Conservation (phyloP, 2,329 filamentous ascomycete species). For the Madurella fahalii region DNA sequence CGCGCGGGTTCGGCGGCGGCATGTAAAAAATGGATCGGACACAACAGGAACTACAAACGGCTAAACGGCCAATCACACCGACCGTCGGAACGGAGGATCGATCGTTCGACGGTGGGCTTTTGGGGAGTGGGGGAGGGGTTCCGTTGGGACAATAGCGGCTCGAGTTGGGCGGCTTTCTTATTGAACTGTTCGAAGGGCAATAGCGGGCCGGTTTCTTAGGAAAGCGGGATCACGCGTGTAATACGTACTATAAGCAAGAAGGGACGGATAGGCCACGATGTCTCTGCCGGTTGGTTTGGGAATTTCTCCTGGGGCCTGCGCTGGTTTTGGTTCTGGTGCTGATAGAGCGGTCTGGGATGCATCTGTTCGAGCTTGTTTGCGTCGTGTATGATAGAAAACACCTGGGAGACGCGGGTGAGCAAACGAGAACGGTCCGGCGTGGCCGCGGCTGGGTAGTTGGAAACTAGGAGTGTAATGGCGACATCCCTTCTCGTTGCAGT, state of each 20-base stretch:
- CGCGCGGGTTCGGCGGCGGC: constrained; percentile 52
- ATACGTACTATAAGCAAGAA: background rate
- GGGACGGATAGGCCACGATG: background rate
- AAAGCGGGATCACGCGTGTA: too few relatives aligned
- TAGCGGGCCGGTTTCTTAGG: too few relatives aligned
- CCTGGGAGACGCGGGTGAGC: background rate
- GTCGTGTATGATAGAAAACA: constrained; percentile 8
- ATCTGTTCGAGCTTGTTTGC: background rate
- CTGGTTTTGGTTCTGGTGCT: background rate
- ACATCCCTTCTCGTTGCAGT: constrained; percentile 6
- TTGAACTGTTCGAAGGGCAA: too few relatives aligned
- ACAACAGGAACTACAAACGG: background rate
- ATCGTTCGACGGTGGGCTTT: too few relatives aligned
- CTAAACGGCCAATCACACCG: background rate
- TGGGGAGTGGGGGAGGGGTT: too few relatives aligned
- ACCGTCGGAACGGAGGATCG: background rate
- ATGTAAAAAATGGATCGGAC: constrained; percentile 10
- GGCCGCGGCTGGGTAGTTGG: background rate
- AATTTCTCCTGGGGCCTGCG: background rate
- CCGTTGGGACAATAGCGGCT: too few relatives aligned
- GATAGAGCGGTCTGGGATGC: background rate
- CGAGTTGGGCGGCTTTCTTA: too few relatives aligned
- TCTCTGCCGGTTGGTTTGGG: background rate
- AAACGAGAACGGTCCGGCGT: constrained; percentile 9
- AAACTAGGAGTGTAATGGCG: background rate